Evolutionary conservation across 306 rosid genomes (phyloP).

Genomic region (Medicago ruthenica): DNA sequence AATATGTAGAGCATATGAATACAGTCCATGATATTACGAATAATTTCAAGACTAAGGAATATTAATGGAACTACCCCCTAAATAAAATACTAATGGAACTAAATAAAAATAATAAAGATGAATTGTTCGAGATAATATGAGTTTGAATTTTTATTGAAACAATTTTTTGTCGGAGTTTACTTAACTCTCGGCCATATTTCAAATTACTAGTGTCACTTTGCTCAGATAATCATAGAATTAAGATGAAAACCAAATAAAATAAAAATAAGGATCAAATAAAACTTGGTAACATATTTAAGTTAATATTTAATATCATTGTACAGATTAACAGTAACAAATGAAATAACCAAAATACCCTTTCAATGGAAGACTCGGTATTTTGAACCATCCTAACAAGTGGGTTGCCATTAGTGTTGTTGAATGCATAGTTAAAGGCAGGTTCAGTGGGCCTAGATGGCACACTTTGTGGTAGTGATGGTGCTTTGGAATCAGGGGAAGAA

Average conservation of each 20-base stretch:
- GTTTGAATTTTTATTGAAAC: no score
- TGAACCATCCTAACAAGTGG: slow-evolving; percentile 55
- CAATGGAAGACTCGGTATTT: slow-evolving; percentile 77
- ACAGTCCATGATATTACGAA: background rate
- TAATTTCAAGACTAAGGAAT: background rate
- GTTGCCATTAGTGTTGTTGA: slow-evolving; percentile 54
- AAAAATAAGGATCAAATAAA: no score
- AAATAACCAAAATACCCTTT: slow-evolving; percentile 62
- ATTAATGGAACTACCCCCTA: background rate
- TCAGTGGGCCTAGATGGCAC: slow-evolving; percentile 52
- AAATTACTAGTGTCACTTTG: background rate
- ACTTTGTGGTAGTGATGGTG: slow-evolving; percentile 46
- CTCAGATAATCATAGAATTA: background rate
- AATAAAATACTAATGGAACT: no score
- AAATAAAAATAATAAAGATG: background rate
- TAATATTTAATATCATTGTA: background rate
- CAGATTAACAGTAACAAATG: background rate
- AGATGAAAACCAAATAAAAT: no score
- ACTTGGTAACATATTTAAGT: background rate
- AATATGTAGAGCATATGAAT: background rate
- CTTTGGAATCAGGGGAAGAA: slow-evolving; percentile 59
- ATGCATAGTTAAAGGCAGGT: slow-evolving; percentile 55
- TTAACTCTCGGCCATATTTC: background rate
- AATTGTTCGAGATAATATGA: no score
- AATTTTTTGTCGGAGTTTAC: no score